phyloP scores from a whole-genome alignment of 768 basidiomycete genomes.

The Boletus fagicola region DNA sequence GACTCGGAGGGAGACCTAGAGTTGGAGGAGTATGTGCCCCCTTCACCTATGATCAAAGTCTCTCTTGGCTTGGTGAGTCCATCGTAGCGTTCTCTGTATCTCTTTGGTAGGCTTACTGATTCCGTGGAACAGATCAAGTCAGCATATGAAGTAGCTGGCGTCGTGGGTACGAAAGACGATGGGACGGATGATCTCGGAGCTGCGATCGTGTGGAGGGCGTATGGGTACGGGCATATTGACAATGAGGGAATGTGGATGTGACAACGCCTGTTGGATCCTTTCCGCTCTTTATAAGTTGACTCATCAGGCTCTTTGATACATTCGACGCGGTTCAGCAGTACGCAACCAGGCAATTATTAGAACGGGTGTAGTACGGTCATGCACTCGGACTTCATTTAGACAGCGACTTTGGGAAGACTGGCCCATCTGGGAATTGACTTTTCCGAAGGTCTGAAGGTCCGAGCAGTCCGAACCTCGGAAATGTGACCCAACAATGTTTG shows the following conservation, averaged over 20 bases:
- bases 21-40: conserved; percentile 48
- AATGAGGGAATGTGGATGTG: conserved; percentile 15
- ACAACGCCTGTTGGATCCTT: background rate
- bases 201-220: conserved; percentile 45
- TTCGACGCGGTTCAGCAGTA: no score
- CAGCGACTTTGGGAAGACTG: no score
- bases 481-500: no score
- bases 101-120: background rate
- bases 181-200: conserved; percentile 49
- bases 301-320: background rate
- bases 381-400: no score
- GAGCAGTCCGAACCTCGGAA: no score
- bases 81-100: background rate
- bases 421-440: no score
- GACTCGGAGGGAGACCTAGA: background rate
- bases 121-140: conserved; percentile 34
- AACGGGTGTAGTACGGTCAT: background rate
- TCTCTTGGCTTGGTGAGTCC: conserved; percentile 54
- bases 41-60: conserved; percentile 56
- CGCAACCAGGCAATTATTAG: background rate
- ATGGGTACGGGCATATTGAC: conserved; percentile 41
- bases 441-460: no score
- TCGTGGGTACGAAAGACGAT: conserved; percentile 44
- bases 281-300: no score
- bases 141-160: conserved; percentile 47